A percentile compares a stretch with the other conserved stretches of the same genome.
Conservation (phyloP, 495 filamentous ascomycete species). For the Lasiosphaeria miniovina region DNA sequence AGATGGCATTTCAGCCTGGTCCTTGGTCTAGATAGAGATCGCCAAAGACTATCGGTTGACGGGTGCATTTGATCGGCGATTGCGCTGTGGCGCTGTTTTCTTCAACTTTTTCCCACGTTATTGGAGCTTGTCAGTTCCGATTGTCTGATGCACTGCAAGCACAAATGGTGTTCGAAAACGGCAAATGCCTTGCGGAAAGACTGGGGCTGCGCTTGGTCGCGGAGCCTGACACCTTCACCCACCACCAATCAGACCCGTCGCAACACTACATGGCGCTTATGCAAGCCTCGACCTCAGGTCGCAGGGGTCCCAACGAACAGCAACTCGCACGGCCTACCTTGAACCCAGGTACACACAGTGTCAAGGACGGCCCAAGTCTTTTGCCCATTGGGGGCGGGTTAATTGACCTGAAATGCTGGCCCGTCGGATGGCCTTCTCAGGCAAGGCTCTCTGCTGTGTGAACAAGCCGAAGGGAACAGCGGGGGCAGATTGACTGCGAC, state of each 20-base stretch:
- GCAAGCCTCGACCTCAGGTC: constrained; percentile 5
- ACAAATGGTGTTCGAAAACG: background rate
- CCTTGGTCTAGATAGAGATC: too few species aligned
- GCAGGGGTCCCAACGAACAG: background rate
- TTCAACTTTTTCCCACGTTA: background rate
- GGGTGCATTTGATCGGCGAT: too few species aligned
- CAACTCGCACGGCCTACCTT: constrained; percentile 10
- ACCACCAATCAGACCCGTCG: background rate
- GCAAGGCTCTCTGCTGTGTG: background rate
- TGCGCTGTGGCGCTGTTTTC: too few species aligned
- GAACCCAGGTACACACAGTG: constrained; percentile 4
- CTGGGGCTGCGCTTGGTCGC: background rate
- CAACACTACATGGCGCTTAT: constrained; percentile 6
- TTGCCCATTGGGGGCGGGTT: background rate
- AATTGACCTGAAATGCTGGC: background rate
- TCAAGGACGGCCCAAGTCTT: background rate
- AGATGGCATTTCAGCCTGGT: too few species aligned
- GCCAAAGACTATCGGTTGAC: too few species aligned
- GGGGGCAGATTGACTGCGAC: background rate
- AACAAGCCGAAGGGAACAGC: background rate
- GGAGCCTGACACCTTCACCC: constrained; percentile 5
- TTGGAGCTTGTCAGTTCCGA: background rate
- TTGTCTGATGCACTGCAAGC: background rate
- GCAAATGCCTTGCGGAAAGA: background rate
- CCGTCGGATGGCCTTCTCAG: background rate